Base-by-base conservation (phyloP, 495 filamentous ascomycete genomes). In the Clavariopsis aquatica region DNA sequence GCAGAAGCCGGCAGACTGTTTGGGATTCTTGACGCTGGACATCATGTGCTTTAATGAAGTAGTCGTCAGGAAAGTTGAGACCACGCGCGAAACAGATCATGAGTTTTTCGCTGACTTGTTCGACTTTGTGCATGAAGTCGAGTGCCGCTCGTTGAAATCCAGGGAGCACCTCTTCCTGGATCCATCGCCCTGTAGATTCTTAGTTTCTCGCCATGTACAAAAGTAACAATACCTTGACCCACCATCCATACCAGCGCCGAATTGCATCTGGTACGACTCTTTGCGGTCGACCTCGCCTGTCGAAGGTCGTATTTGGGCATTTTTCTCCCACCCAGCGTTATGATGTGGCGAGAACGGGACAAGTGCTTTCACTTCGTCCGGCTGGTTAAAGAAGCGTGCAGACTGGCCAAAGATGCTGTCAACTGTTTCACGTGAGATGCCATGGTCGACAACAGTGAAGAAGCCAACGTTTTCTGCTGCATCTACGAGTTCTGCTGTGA, bases 321-420 rank as follows among this genome's bases (percentile, higher is more conserved):
- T 78, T 62, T 80, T 79, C 72, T 88, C 85, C 86, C 86, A 88
- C n/a, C 86, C 86, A 0, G 81, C 77, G 65, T 88, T 87, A 45
- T 77, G 78, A 19, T 61, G 22, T 2, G 77, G 49, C 43, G 76
- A 80, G 76, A 80, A 85, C 2, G 85, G 80, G 0, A 82, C 82
- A 28, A 73, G 77, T 17, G 78, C 76, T 69, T 89, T 88, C 23
- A 74, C 70, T 0, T 70, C 61, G 43, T 82, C 76, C 0, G 85
- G 80, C 7, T 87, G 80, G 17, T 76, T 57, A 74, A 88, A 88
- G 76, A 87, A 87, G 46, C 68, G 60, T 59, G 78, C 75, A 2
- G 84, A 79, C 13, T 74, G 74, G 0, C 53, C 46, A 68, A 88
- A 88, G 66, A 85, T 83, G 27, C 72, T 51, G 9, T 84, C 78